Evolutionary conservation across 2,329 filamentous ascomycete genomes (phyloP).

Genomic region (Cyphellophora attinorum): DNA sequence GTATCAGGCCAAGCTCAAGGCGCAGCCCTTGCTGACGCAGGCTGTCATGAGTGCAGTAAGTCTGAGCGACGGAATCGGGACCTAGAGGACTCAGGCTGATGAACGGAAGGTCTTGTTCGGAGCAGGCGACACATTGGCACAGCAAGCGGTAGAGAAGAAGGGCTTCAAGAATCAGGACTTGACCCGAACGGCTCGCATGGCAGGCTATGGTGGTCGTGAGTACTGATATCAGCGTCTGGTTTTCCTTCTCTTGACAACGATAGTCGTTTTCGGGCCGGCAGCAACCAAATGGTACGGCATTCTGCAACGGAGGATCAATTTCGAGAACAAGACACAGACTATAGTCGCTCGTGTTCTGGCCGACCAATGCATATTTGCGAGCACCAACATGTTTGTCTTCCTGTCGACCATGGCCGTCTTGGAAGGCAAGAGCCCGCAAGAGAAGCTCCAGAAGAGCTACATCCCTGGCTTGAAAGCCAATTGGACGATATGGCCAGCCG

Average conservation of each 20-base stretch:
- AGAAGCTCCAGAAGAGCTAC: conserved; percentile 67
- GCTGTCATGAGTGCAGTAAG: conserved; percentile 72
- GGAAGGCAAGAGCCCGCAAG: conserved; percentile 56
- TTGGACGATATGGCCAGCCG: conserved; percentile 77
- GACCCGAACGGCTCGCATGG: conserved; percentile 38
- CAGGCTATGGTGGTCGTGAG: conserved; percentile 39
- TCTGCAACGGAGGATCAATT: conserved; percentile 62
- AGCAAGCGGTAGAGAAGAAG: conserved; percentile 78
- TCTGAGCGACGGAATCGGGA: too few relatives aligned
- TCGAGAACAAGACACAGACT: conserved; percentile 55
- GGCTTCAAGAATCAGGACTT: conserved; percentile 67
- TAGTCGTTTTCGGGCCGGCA: conserved; percentile 75
- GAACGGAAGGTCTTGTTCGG: conserved; percentile 65
- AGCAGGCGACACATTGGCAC: conserved; percentile 80
- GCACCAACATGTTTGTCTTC: conserved; percentile 73
- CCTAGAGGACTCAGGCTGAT: conserved; percentile 4
- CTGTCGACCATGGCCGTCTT: conserved; percentile 74
- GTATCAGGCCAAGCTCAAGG: conserved; percentile 78
- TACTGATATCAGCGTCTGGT: not conserved
- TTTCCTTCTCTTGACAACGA: conserved; percentile 8
- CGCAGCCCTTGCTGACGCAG: conserved; percentile 79
- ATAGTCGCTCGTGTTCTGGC: conserved; percentile 67
- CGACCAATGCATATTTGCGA: conserved; percentile 77
- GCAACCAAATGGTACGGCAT: conserved; percentile 81
- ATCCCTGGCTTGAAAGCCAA: conserved; percentile 66